Evolutionary conservation across 2,329 filamentous ascomycete species (phyloP).

Genomic region (Venturia carpophila): DNA sequence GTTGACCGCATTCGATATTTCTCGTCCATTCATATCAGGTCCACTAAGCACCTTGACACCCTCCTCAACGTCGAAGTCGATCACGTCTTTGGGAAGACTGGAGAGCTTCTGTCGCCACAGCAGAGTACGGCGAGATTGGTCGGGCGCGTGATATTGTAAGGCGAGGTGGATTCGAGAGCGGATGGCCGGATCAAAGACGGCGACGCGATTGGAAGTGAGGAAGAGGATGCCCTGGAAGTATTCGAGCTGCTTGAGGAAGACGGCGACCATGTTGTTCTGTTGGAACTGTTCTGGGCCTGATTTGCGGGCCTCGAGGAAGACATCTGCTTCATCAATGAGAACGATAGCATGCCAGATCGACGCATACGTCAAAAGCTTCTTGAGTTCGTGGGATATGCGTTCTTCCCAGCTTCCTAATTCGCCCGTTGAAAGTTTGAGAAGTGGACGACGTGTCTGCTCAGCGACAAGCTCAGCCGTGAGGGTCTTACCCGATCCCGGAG

Average conservation of each 20-base stretch:
- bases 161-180: conserved; percentile 40
- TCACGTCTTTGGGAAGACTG: conserved; percentile 10
- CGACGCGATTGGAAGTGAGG: conserved; percentile 38
- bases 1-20: conserved; percentile 25
- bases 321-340: conserved; percentile 53
- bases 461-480: conserved; percentile 24
- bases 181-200: conserved; percentile 30
- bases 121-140: conserved; percentile 18
- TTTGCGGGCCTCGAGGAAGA: conserved; percentile 49
- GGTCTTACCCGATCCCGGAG: conserved; percentile 26
- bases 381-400: conserved; percentile 19
- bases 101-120: conserved; percentile 21
- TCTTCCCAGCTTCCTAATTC: conserved; percentile 34
- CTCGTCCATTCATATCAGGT: conserved; percentile 23
- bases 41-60: conserved; percentile 19
- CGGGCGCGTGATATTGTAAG: conserved; percentile 19
- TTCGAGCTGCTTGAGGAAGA: conserved; percentile 36
- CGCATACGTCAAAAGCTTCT: conserved; percentile 35
- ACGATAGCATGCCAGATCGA: conserved; percentile 46
- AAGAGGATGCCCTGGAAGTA: conserved; percentile 36
- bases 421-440: conserved; percentile 32
- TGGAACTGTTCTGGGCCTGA: conserved; percentile 11
- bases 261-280: conserved; percentile 26
- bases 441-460: conserved; percentile 24
- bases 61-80: conserved; percentile 19